A percentile compares a stretch with the other conserved stretches of the same genome.
Conservation (phyloP, 2,329 filamentous ascomycete genomes). For the Alternaria triticina region DNA sequence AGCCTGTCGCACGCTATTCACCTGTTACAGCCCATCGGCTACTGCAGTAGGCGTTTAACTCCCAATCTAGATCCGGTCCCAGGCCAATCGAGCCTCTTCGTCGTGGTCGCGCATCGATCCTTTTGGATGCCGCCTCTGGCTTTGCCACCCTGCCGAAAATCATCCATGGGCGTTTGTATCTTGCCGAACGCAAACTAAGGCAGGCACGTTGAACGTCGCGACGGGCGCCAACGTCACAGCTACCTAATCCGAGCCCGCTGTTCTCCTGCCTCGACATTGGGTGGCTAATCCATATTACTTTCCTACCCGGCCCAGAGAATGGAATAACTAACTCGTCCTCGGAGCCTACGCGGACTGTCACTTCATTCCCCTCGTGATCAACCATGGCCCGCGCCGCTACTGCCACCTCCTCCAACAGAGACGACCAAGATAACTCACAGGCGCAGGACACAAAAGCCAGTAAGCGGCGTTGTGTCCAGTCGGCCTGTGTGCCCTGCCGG, state of each 20-base stretch:
- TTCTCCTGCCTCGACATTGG: not conserved
- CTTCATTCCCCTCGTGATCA: constrained; percentile 13
- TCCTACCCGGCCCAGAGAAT: constrained; percentile 16
- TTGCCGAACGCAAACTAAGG: constrained; percentile 1
- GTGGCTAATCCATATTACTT: constrained; percentile 16
- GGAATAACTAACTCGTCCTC: constrained; percentile 23
- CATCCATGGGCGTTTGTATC: constrained; percentile 7
- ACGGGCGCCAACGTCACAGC: constrained; percentile 18
- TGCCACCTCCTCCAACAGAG: constrained; percentile 25
- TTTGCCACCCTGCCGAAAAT: constrained; percentile 8
- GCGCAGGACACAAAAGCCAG: constrained; percentile 30
- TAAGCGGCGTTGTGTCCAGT: constrained; percentile 46
- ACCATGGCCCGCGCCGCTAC: constrained; percentile 40
- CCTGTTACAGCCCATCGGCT: constrained; percentile 2
- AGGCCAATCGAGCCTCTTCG: constrained; percentile 4
- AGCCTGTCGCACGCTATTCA: not conserved
- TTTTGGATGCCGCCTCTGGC: not conserved
- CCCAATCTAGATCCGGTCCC: constrained; percentile 1
- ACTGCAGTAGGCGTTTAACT: not conserved
- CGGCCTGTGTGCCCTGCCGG: constrained; percentile 58
- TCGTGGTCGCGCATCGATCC: not conserved
- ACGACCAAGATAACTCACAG: constrained; percentile 24
- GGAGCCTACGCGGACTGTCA: constrained; percentile 23
- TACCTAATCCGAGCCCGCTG: constrained; percentile 5
- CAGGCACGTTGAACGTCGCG: constrained; percentile 12